Base-by-base conservation (phyloP, 257 asterid genomes). In the Misopates orontium region DNA sequence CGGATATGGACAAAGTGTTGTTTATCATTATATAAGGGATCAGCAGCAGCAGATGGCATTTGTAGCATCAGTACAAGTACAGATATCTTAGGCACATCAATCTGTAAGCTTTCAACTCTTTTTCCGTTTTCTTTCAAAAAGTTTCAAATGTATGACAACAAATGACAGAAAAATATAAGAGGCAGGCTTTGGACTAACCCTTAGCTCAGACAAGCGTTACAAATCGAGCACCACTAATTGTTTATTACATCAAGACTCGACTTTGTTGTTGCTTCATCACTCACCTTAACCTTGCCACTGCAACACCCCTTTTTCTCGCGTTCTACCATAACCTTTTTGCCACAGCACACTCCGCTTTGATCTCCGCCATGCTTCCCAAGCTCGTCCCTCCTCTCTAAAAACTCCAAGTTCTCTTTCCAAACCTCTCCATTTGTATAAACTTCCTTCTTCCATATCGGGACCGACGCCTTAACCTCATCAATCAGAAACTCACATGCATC, bases 391-490 rank as follows among this genome's bases (percentile, higher is more conserved):
- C 95, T 86, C 77, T 83, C 91, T 58, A 86, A 28, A 67, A 94
- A 94, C 78, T 90, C 97, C 0, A 82, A 71, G 50, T 94, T 94
- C 85, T 94, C 96, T 71, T 94, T 94, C 99, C 99, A 90, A 54
- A 86, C 87, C 85, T 94, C 96, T 54, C 96, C 99, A 62, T 90
- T 86, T 21, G 83, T 70, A 71, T 88, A 94, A 63, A 94, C 95
- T 77, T 94, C 97, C 74, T 94, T 90, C 96, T 94, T 94, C 97
- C 99, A 94, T 62, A 90, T 83, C 0, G 97, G 99, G 61, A 94
- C 99, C 0, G 86, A 79, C 13, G 96, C 96, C 86, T 94, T 90
- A 9, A 94, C 80, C 82, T 94, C 99, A 61, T 94, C 97, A 9
- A 94, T 94, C 72, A 90, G 63, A 58, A 82, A 94, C 62, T 88